Evolutionary conservation across 2,329 filamentous ascomycete species (phyloP).

Genomic region (Ophiocordyceps camponoti-rufipedis): DNA sequence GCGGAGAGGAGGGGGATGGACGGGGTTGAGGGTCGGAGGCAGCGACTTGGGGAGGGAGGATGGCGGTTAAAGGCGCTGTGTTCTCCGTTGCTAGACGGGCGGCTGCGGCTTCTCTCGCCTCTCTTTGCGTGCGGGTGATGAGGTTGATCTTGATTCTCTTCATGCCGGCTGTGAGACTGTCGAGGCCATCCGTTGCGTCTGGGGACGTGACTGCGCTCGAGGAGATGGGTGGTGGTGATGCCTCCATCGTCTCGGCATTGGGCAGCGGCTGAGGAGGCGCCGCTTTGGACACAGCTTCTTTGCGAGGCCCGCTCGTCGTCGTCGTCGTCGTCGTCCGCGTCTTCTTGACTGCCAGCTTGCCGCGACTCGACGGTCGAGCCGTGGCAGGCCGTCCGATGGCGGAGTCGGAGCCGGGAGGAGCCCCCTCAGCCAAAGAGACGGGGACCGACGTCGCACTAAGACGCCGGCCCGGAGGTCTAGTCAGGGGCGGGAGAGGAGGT

Average conservation of each 20-base stretch:
- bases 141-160: constrained; percentile 46
- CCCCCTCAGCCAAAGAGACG: constrained; percentile 7
- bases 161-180: constrained; percentile 37
- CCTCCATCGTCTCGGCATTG: constrained; percentile 5
- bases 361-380: constrained; percentile 19
- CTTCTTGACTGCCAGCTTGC: constrained; percentile 38
- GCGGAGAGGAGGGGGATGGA: background rate
- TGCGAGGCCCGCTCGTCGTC: constrained; percentile 19
- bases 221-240: constrained; percentile 2
- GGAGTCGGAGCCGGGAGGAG: constrained; percentile 1
- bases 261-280: constrained; percentile 11
- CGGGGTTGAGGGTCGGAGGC: too few relatives aligned
- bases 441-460: constrained; percentile 28
- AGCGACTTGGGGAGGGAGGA: too few relatives aligned
- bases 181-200: constrained; percentile 22
- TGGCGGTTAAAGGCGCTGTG: background rate
- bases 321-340: constrained; percentile 21
- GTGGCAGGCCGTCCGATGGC: constrained; percentile 15
- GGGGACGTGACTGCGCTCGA: constrained; percentile 1
- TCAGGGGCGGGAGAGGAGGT: constrained; percentile 9
- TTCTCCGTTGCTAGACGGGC: constrained; percentile 6
- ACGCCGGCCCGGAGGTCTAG: constrained; percentile 23
- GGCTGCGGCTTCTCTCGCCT: constrained; percentile 25
- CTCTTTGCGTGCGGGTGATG: constrained; percentile 38
- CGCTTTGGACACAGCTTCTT: constrained; percentile 16